phyloP scores from a whole-genome alignment of 257 asterid genomes.

The Ballota nigra region DNA sequence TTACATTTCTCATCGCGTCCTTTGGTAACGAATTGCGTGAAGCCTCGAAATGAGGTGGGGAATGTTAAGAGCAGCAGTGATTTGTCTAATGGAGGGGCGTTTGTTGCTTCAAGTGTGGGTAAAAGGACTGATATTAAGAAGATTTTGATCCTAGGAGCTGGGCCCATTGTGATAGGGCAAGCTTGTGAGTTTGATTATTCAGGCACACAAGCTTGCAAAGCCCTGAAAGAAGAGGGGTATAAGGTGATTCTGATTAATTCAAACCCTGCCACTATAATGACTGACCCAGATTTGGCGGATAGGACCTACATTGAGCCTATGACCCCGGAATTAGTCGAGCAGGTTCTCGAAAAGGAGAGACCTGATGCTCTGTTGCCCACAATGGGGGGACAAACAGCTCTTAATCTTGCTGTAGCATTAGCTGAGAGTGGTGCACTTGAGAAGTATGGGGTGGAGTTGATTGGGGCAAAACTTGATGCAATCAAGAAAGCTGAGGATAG shows the following conservation, averaged over 20 bases:
- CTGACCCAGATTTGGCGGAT: slow-evolving; percentile 87
- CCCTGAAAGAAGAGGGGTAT: slow-evolving; percentile 96
- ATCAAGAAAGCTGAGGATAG: slow-evolving; percentile 98
- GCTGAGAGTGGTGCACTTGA: slow-evolving; percentile 92
- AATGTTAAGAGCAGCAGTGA: slow-evolving; percentile 26
- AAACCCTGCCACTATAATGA: slow-evolving; percentile 97
- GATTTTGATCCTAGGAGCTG: slow-evolving; percentile 93
- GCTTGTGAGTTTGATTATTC: slow-evolving; percentile 99
- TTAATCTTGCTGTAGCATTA: slow-evolving; percentile 87
- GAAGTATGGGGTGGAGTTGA: slow-evolving; percentile 94
- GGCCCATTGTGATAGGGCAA: slow-evolving; percentile 97
- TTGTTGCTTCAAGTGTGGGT: slow-evolving; percentile 35
- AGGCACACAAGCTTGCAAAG: slow-evolving; percentile 98
- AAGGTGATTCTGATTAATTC: slow-evolving; percentile 88
- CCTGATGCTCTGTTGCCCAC: slow-evolving; percentile 96
- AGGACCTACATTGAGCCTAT: slow-evolving; percentile 97
- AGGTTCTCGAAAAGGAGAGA: slow-evolving; percentile 87
- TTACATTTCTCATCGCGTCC: slow-evolving; percentile 34
- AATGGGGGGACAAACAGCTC: slow-evolving; percentile 99
- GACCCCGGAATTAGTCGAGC: slow-evolving; percentile 97
- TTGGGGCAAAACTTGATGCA: slow-evolving; percentile 94
- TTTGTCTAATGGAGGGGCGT: slow-evolving; percentile 29
- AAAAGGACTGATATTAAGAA: slow-evolving; percentile 85
- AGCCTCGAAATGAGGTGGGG: slow-evolving; percentile 30
- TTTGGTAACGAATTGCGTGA: slow-evolving; percentile 33